A percentile compares a stretch with the other conserved stretches of the same genome.
Evolutionary conservation across 2,329 filamentous ascomycete species (phyloP).

Genomic region (Paraphaeosphaeria sporulosa): DNA sequence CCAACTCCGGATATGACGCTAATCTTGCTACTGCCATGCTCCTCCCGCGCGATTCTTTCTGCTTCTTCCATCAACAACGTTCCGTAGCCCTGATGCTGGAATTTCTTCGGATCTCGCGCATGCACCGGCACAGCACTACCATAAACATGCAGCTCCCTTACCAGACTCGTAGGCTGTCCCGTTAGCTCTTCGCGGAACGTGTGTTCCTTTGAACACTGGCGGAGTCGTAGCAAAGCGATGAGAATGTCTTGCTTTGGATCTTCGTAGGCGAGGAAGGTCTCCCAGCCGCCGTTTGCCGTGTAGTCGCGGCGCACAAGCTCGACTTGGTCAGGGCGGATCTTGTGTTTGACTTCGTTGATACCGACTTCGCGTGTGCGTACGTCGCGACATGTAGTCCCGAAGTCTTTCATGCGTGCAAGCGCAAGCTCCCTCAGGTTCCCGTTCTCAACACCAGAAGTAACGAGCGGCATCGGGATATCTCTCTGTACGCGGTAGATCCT

Average conservation of each 20-base stretch:
- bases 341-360: conserved; percentile 99
- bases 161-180: conserved; percentile 87
- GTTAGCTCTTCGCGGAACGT: conserved; percentile 90
- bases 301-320: conserved; percentile 96
- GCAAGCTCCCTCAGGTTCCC: conserved; percentile 94
- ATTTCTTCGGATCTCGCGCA: conserved; percentile 92
- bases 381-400: conserved; percentile 95
- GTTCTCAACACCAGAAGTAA: conserved; percentile 98
- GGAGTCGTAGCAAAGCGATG: conserved; percentile 84
- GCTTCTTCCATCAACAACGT: conserved; percentile 98
- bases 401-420: conserved; percentile 98
- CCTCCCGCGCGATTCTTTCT: conserved; percentile 90
- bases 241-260: conserved; percentile 98
- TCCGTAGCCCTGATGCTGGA: conserved; percentile 97
- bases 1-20: conserved; percentile 98
- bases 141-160: conserved; percentile 95
- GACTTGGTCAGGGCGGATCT: conserved; percentile 94
- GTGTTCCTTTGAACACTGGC: conserved; percentile 90
- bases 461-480: conserved; percentile 99
- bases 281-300: conserved; percentile 94
- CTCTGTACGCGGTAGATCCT: conserved; percentile 98
- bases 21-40: conserved; percentile 93
- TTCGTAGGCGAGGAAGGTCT: conserved; percentile 97
- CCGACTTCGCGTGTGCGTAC: conserved; percentile 96
- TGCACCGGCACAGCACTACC: conserved; percentile 97